phyloP scores from a whole-genome alignment of 2,329 filamentous ascomycete species.

The Rhynchosporium secalis region DNA sequence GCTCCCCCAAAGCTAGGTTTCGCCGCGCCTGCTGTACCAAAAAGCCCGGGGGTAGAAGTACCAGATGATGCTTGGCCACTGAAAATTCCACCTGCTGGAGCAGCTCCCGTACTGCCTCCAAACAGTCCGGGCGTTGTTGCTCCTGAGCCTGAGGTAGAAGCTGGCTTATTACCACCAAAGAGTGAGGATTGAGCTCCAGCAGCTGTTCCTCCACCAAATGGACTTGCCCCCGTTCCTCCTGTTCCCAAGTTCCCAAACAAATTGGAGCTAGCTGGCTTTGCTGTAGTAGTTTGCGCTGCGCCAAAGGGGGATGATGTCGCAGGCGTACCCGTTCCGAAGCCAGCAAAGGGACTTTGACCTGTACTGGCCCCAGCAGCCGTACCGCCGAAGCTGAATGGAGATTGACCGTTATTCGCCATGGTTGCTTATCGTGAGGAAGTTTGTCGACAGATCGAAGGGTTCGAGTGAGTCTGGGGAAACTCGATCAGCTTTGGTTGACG shows the following conservation, averaged over 20 bases:
- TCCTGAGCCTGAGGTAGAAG: slow-evolving; percentile 26
- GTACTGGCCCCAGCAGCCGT: slow-evolving; percentile 22
- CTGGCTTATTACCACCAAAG: slow-evolving; percentile 20
- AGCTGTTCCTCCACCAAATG: slow-evolving; percentile 24
- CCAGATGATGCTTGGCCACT: slow-evolving; percentile 16
- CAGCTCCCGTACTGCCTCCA: slow-evolving; percentile 36
- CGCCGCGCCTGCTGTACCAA: slow-evolving; percentile 5
- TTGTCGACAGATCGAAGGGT: neutral
- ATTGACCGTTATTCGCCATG: slow-evolving; percentile 15
- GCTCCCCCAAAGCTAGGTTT: slow-evolving; percentile 20
- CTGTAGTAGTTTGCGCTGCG: slow-evolving; percentile 23
- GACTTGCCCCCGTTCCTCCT: slow-evolving; percentile 9
- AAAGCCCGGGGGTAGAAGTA: slow-evolving; percentile 8
- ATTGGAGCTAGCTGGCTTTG: slow-evolving; percentile 23
- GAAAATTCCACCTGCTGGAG: slow-evolving; percentile 32
- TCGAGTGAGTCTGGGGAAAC: neutral
- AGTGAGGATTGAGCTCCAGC: slow-evolving; percentile 10
- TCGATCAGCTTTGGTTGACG: slow-evolving; percentile 9
- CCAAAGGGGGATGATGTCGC: slow-evolving; percentile 26
- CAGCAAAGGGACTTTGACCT: slow-evolving; percentile 39
- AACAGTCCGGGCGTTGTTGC: slow-evolving; percentile 30
- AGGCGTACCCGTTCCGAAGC: slow-evolving; percentile 19
- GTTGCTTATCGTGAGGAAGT: neutral
- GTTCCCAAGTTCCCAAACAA: slow-evolving; percentile 23
- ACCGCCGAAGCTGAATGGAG: slow-evolving; percentile 40